Conservation (phyloP, 768 basidiomycete species). For the Hygrocybe coccinea region DNA sequence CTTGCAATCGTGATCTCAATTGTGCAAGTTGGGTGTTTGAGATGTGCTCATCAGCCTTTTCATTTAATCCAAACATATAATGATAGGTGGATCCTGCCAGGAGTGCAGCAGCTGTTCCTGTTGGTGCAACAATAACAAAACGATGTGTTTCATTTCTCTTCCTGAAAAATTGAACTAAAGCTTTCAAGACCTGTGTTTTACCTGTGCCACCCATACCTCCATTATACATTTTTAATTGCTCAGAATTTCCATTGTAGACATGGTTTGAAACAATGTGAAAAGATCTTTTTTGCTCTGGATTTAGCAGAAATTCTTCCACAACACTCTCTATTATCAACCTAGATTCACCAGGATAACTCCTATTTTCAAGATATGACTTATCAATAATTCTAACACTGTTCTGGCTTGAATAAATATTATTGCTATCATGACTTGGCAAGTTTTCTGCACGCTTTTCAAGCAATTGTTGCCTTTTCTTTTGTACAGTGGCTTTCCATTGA, state of each 20-base stretch:
- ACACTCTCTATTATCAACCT: conserved; percentile 19
- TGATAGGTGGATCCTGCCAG: conserved; percentile 25
- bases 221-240: conserved; percentile 30
- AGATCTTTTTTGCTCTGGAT: conserved; percentile 26
- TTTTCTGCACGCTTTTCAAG: conserved; percentile 4
- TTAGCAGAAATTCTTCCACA: too few relatives aligned
- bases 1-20: conserved; percentile 4
- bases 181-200: conserved; percentile 29
- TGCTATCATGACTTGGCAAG: neutral
- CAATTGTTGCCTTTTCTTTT: conserved; percentile 5
- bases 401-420: neutral
- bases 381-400: conserved; percentile 21
- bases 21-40: conserved; percentile 3
- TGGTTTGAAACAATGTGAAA: conserved; percentile 31
- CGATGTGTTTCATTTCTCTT: conserved; percentile 22
- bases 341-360: conserved; percentile 3
- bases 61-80: conserved; percentile 10
- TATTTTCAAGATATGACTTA: conserved; percentile 12
- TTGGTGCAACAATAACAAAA: conserved; percentile 25
- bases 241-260: conserved; percentile 4
- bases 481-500: conserved; percentile 10
- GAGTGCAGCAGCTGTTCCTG: conserved; percentile 23
- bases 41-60: neutral
- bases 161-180: conserved; percentile 22
- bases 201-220: conserved; percentile 35